Evolutionary conservation across 768 basidiomycete species (phyloP), one percentile per base, ranked within the genome.

Genomic region (Lactarius deliciosus): DNA sequence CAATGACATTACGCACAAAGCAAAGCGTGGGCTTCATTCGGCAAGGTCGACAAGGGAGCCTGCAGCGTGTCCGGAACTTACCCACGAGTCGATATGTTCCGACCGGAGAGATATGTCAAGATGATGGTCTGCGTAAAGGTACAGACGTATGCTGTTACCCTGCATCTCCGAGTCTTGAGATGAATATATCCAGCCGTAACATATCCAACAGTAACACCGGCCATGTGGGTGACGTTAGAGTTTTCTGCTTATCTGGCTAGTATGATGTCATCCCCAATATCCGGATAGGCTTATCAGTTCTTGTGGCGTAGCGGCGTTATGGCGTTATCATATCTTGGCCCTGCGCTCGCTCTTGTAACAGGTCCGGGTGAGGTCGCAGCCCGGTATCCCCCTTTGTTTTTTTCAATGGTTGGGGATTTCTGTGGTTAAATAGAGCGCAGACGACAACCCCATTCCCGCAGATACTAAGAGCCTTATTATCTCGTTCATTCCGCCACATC

Each of bases 391-490:
- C 30, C 40, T 34, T 54, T 64, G 47, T 20, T 22, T 60, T n/a
- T 22, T 16, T 41, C 45, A 28, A 53, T 25, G 45, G 28, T 10
- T 50, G 41, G 53, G 22, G 9, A 8, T 47, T 22, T 32, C 34
- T 20, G 50, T 5, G 47, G 65, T 59, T 67, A 67, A 63, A 66
- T 66, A 66, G 60, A 28, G 57, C 60, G 7, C 28, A 20, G 7
- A 9, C 30, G 28, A 57, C 50, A 56, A 20, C 43, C 13, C 47
- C 20, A 58, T 32, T 16, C 30, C 55, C 28, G 41, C 64, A 41
- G 36, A 47, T 36, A 36, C 36, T 32, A 22, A 32, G 40, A 2
- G 55, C 20, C 54, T 20, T 9, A 20, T 22, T 25, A 64, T 59
- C 16, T 36, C 54, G 11, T 57, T 28, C 57, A n/a, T 50, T 61